These are phyloP conservation scores for Apophysomyces sp. DNA, from an alignment of 371 early-diverging fungal species.

Conservation along the genomic window DNA sequence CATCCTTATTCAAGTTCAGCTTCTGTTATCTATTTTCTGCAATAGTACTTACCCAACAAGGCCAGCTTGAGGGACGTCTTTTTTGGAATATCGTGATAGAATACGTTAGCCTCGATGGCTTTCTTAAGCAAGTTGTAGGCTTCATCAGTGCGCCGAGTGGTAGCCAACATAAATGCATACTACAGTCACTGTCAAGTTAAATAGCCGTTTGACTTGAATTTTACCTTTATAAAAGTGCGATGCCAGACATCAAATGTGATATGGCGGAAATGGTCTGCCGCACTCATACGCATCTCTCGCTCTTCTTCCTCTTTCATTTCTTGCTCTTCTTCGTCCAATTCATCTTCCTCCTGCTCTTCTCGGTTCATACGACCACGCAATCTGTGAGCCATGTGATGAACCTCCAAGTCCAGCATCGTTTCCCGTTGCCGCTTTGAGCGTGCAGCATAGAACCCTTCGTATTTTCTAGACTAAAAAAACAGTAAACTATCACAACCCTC, in stretches of 20 bases:
- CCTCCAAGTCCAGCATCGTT: constrained; percentile 13
- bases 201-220: neutral
- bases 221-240: constrained; percentile 59
- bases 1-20: constrained; percentile 33
- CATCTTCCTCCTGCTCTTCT: constrained; percentile 7
- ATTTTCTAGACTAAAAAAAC: constrained; percentile 10
- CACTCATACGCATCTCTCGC: constrained; percentile 11
- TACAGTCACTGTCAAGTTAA: constrained; percentile 8
- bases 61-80: constrained; percentile 54
- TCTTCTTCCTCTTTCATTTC: constrained; percentile 28
- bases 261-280: constrained; percentile 45
- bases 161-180: constrained; percentile 64
- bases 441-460: constrained; percentile 33
- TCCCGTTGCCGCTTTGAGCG: neutral
- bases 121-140: constrained; percentile 62
- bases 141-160: constrained; percentile 57
- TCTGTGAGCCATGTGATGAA: constrained; percentile 33
- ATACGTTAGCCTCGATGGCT: constrained; percentile 66
- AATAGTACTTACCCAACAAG: constrained; percentile 51
- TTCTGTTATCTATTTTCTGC: neutral
- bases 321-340: constrained; percentile 30
- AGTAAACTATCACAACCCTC: neutral
- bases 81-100: constrained; percentile 54
- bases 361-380: constrained; percentile 22
- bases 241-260: constrained; percentile 66